phyloP scores from a whole-genome alignment of 768 basidiomycete genomes.

The Trichaptum fuscoviolaceum region DNA sequence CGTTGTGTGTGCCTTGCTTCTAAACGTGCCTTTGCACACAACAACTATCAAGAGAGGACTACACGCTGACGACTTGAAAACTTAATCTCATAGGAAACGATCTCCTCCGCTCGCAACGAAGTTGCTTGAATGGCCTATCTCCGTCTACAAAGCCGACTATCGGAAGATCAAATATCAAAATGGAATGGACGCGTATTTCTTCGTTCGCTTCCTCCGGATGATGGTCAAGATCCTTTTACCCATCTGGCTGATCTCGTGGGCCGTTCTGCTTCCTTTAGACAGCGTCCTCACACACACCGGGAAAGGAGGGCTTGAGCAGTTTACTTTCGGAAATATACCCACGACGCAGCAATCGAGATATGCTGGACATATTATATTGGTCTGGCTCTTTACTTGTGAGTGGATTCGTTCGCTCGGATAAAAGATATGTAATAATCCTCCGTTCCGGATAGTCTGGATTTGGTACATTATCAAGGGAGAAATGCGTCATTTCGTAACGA shows the following conservation, averaged over 20 bases:
- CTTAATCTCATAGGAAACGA: slow-evolving; percentile 43
- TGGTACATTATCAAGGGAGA: slow-evolving; percentile 77
- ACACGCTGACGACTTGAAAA: neutral
- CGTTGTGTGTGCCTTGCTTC: slow-evolving; percentile 2
- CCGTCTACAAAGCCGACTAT: slow-evolving; percentile 59
- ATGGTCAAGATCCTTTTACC: slow-evolving; percentile 80
- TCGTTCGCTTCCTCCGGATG: slow-evolving; percentile 83
- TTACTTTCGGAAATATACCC: slow-evolving; percentile 79
- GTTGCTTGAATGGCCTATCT: slow-evolving; percentile 61
- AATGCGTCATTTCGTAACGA: slow-evolving; percentile 72
- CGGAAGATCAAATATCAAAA: slow-evolving; percentile 59
- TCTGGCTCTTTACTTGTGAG: slow-evolving; percentile 76
- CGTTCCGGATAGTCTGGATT: slow-evolving; percentile 60
- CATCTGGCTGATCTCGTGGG: slow-evolving; percentile 90
- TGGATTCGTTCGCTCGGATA: slow-evolving; percentile 8
- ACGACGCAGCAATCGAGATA: slow-evolving; percentile 48
- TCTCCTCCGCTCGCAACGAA: slow-evolving; percentile 43
- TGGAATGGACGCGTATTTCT: slow-evolving; percentile 91
- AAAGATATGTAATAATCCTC: neutral
- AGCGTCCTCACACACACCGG: slow-evolving; percentile 45
- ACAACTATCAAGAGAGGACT: slow-evolving; percentile 1
- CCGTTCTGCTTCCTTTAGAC: slow-evolving; percentile 73
- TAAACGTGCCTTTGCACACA: neutral
- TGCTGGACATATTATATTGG: slow-evolving; percentile 73
- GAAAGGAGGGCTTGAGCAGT: slow-evolving; percentile 55